Base-by-base conservation (phyloP, 2,329 filamentous ascomycete species). In the Whalleya microplaca region DNA sequence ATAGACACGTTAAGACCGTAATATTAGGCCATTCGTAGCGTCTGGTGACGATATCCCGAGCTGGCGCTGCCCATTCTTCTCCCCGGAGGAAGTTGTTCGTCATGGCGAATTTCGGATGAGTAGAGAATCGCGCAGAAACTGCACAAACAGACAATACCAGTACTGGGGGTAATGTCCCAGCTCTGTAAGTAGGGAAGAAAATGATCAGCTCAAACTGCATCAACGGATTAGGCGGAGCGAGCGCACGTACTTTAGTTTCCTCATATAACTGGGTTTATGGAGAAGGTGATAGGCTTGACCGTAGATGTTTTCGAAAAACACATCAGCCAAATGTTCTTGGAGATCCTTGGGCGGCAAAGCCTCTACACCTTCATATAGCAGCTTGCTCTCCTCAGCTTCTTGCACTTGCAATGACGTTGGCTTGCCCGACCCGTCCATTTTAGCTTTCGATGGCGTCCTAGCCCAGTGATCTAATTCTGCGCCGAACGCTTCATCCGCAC, bases 181-280 rank as follows among this genome's bases (percentile, higher is more conserved):
- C 83, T 67, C 89, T 91, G 60, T 29, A 27, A 29, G 71, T 60
- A 37, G 32, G 32, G 14, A 12, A 14, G 51, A 29, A 49, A 53
- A 51, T n/a, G n/a, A n/a, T 69, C 54, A 66, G 61, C 45, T 41
- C 45, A 20, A 64, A 66, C 65, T 73, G 69, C 56, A 66, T 18
- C 4, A 55, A 29, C 4, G 51, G 40, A 29, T 21, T 18, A 7
- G 23, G 37, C 21, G 48, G 51, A 64, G 41, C 61, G 58, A 41
- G 55, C 21, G 21, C 19, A 78, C 84, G 61, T 75, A 88, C 87
- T 81, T 85, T 52, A 95, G 73, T 67, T 92, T 92, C 57, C 93
- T 85, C 90, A 98, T 96, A 72, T 96, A 98, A 71, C 93, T 98
- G 40, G 95, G 94, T 71, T 97, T 98, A 75, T 99, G 95, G 9